Evolutionary conservation across 352 stramenopile species (phyloP).

Genomic region (Albugo candida): DNA sequence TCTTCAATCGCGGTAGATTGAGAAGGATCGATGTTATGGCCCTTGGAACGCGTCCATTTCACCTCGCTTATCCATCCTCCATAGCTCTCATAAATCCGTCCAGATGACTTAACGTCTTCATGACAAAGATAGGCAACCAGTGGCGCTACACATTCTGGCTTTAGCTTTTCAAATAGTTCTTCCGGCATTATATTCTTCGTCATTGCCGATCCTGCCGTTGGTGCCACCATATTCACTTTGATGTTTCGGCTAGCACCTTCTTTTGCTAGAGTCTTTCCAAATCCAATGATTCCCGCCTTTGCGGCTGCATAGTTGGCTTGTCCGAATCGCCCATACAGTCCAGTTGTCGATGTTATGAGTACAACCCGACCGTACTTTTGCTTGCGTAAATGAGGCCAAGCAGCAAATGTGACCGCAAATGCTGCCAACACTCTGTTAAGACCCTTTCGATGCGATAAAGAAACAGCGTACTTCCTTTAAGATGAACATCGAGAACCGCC

Average conservation of each 20-base stretch:
- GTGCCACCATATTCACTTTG: constrained; percentile 61
- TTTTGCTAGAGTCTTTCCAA: constrained; percentile 80
- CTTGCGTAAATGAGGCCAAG: constrained; percentile 59
- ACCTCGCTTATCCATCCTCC: constrained; percentile 59
- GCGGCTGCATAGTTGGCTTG: constrained; percentile 77
- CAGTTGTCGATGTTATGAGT: constrained; percentile 60
- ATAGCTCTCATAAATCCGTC: constrained; percentile 67
- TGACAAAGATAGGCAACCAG: constrained; percentile 76
- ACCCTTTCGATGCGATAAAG: not conserved
- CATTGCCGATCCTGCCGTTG: constrained; percentile 70
- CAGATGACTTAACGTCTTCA: constrained; percentile 44
- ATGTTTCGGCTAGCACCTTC: constrained; percentile 65
- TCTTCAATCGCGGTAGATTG: constrained; percentile 20
- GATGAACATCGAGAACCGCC: constrained; percentile 58
- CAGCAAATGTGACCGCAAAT: constrained; percentile 41
- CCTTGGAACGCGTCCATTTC: constrained; percentile 52
- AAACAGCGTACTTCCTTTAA: constrained; percentile 35
- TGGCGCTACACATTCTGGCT: constrained; percentile 55
- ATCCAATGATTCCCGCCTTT: constrained; percentile 85
- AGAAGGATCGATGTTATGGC: constrained; percentile 20
- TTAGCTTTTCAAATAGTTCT: constrained; percentile 38
- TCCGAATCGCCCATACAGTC: constrained; percentile 79
- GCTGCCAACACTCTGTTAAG: not conserved
- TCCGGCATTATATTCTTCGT: constrained; percentile 54
- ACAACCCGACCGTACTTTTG: constrained; percentile 74